Base-by-base conservation (phyloP, 2,329 filamentous ascomycete genomes). In the Sodiomyces alkalinus region DNA sequence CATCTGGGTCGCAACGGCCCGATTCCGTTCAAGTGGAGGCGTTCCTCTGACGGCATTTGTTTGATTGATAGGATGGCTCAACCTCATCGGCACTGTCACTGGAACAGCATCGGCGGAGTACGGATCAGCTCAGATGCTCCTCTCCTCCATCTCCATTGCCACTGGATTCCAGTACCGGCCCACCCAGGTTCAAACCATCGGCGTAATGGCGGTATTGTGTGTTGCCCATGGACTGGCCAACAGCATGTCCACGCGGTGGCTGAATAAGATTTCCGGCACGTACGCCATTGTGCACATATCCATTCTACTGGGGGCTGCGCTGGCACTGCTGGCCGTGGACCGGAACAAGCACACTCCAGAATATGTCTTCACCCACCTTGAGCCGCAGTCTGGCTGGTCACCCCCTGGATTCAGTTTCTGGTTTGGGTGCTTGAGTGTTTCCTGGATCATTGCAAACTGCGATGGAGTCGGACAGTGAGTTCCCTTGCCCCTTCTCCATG, bases 351-450 rank as follows among this genome's bases (percentile, higher is more conserved):
- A 71, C 40, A 42, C 49, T 29, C 56, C 64, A 10, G 44, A 45
- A 13, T 71, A 68, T 37, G 66, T 65, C 20, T 72, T 70, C 41
- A 69, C 65, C 6, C 40, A 68, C 28, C 54, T 69, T 28, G 52
- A 62, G 24, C 52, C 61, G 3, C 46, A 46, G 15, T 65, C 60
- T 1, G 67, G 67, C 19, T 73, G 67, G 67, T 51, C 40, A 1
- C 65, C 65, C 0, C 46, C 55, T 3, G 66, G 65, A 14, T 70
- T 63, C 44, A 63, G 61, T 3, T 71, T 67, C 42, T 41, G 70
- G n/a, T 70, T 72, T 33, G 67, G 67, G n/a, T 70, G 69, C 41
- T 48, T 73, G 16, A 65, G 62, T 2, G 67, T 68, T 20, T 60
- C 59, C 13, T 73, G 67, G 67, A 70, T 64, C 30, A 71, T 72